phyloP scores from a whole-genome alignment of 371 early-diverging fungal genomes.

The Apophysomyces sp. region DNA sequence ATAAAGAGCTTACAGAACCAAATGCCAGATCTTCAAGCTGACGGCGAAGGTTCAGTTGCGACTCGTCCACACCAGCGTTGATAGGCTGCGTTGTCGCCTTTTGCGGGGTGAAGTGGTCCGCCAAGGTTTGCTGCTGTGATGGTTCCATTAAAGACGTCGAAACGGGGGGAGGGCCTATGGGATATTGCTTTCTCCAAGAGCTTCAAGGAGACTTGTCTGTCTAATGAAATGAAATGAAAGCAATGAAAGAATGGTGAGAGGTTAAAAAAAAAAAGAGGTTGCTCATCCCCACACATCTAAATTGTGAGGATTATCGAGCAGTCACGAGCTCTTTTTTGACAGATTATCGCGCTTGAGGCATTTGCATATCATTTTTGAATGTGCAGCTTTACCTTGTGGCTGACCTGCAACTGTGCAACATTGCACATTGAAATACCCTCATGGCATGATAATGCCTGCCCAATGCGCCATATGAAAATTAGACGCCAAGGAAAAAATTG shows the following conservation, averaged over 20 bases:
- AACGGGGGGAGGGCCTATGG: not conserved
- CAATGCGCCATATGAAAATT: too few species aligned
- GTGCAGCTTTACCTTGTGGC: not conserved
- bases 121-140: not conserved
- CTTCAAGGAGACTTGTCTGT: not conserved
- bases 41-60: slow-evolving; percentile 14
- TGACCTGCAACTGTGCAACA: not conserved
- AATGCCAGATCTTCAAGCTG: slow-evolving; percentile 22
- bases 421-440: not conserved
- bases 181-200: not conserved
- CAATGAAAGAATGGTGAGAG: not conserved
- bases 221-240: not conserved
- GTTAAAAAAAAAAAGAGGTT: not conserved
- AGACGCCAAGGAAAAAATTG: too few species aligned
- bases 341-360: too few species aligned
- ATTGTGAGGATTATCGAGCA: not conserved
- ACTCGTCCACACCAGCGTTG: not conserved
- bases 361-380: too few species aligned
- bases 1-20: slow-evolving; percentile 18
- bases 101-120: not conserved
- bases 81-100: not conserved
- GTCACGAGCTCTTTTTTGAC: not conserved
- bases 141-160: not conserved
- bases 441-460: not conserved
- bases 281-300: not conserved